These are phyloP conservation scores for Sporobolomyces phaffii DNA, from an alignment of 768 basidiomycete species.

Conservation along the genomic window DNA sequence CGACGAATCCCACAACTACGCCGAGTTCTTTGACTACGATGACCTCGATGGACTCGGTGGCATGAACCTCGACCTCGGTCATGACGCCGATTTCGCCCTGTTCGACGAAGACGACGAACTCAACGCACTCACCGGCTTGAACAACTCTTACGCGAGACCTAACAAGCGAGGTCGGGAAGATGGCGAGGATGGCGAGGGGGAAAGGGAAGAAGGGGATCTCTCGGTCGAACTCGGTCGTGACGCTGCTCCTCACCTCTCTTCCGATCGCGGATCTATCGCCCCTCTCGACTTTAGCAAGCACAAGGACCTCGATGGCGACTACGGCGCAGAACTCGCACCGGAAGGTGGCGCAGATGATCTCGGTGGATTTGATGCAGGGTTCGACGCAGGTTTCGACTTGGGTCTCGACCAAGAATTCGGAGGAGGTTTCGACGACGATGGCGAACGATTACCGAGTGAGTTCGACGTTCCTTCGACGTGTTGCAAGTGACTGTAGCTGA, in stretches of 20 bases:
- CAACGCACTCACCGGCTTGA: slow-evolving; percentile 17
- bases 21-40: slow-evolving; percentile 64
- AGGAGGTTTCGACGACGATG: slow-evolving; percentile 65
- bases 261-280: slow-evolving; percentile 56
- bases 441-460: slow-evolving; percentile 49
- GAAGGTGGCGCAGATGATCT: slow-evolving; percentile 29
- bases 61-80: slow-evolving; percentile 50
- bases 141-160: too few relatives aligned
- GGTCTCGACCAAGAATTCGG: slow-evolving; percentile 57
- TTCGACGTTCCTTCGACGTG: too few relatives aligned
- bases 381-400: slow-evolving; percentile 35
- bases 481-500: too few relatives aligned
- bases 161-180: slow-evolving; percentile 27
- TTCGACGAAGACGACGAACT: slow-evolving; percentile 58
- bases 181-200: slow-evolving; percentile 44
- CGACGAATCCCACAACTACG: slow-evolving; percentile 59
- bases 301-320: slow-evolving; percentile 9
- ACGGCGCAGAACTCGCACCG: slow-evolving; percentile 2
- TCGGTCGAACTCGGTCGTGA: slow-evolving; percentile 44
- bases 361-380: slow-evolving; percentile 26
- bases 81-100: slow-evolving; percentile 64
- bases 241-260: slow-evolving; percentile 18
- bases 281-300: slow-evolving; percentile 48
- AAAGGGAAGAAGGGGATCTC: slow-evolving; percentile 50
- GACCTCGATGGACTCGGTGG: slow-evolving; percentile 71